Evolutionary conservation across 2,329 filamentous ascomycete genomes (phyloP), one percentile per base, ranked within the genome.

Genomic region (Alternaria angustiovoidea): DNA sequence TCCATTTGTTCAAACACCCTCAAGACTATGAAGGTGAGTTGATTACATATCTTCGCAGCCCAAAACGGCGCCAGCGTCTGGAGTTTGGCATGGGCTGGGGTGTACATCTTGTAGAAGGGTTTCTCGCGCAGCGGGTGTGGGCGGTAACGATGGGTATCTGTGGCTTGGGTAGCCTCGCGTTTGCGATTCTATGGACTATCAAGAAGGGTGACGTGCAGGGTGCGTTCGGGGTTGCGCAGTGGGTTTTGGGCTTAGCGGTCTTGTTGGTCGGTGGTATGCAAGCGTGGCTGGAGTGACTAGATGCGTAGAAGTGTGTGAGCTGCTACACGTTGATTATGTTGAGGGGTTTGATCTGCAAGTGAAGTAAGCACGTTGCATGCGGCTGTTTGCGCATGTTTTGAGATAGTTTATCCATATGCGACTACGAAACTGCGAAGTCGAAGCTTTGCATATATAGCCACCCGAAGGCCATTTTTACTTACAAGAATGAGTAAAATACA

Each of bases 1-100:
- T 79, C 22, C 78, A 80, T 49, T 66, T 80, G 7, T 79, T 80
- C 69, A 69, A 71, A 49, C 78, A 80, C 43, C 78, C 78, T 4
- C 65, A 72, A 46, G 78, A 80, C 49, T 80, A 80, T 56, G 78
- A 80, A 38, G 67, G 67, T 42, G 78, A 80, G 55, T 56, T 73
- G 6, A 71, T 80, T 20, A 75, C 78, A 1, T 80, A 79, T 59
- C 54, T 74, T 20, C 75, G 77, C 20, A 63, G 71, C 20, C 78
- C 78, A 22, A 79, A 78, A 61, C 65, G 73, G 7, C 66, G 67
- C 3, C 68, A 73, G 22, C 63, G 74, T 5, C 61, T 80, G 7
- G 69, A 76, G 9, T 69, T 71, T 18, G 78, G 78, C 20, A 71
- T 76, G 54, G 78, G 78, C 0, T 80, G 77, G 77, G 78, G 78